Evolutionary conservation across 805 yeast species (phyloP).

Genomic region (Candida cerambycidarum): DNA sequence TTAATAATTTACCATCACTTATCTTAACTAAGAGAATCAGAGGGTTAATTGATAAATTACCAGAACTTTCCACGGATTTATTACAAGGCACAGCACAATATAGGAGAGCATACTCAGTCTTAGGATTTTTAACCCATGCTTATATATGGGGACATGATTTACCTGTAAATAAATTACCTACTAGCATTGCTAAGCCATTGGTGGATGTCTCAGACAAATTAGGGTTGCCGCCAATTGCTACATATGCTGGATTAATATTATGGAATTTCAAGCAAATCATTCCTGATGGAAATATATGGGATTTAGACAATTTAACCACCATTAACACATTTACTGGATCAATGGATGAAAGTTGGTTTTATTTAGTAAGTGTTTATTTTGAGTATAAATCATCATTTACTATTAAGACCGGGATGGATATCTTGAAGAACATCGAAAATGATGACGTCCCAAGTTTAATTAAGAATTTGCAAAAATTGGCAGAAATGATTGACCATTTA

Average conservation of each 20-base stretch:
- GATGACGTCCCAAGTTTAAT: slow-evolving; percentile 44
- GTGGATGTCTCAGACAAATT: slow-evolving; percentile 54
- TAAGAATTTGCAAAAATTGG: slow-evolving; percentile 57
- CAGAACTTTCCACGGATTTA: slow-evolving; percentile 50
- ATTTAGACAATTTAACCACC: slow-evolving; percentile 71
- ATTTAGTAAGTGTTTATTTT: slow-evolving; percentile 81
- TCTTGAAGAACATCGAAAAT: slow-evolving; percentile 55
- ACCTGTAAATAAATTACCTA: slow-evolving; percentile 65
- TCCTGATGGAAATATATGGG: slow-evolving; percentile 46
- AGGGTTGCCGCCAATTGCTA: slow-evolving; percentile 81
- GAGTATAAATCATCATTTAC: slow-evolving; percentile 80
- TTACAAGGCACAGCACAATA: slow-evolving; percentile 49
- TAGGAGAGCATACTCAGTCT: slow-evolving; percentile 77
- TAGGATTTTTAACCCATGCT: slow-evolving; percentile 82
- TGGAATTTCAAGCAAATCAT: slow-evolving; percentile 80
- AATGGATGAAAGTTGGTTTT: slow-evolving; percentile 92
- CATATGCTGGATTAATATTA: slow-evolving; percentile 82
- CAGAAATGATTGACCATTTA: slow-evolving; percentile 71
- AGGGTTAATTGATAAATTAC: slow-evolving; percentile 60
- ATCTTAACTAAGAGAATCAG: slow-evolving; percentile 66
- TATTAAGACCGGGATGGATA: slow-evolving; percentile 64
- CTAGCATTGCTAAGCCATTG: slow-evolving; percentile 69
- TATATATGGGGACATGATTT: slow-evolving; percentile 81
- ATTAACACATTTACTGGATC: slow-evolving; percentile 86
- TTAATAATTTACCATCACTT: slow-evolving; percentile 66